Conservation (phyloP, 495 filamentous ascomycete genomes). For the Eremomyces bilateralis region DNA sequence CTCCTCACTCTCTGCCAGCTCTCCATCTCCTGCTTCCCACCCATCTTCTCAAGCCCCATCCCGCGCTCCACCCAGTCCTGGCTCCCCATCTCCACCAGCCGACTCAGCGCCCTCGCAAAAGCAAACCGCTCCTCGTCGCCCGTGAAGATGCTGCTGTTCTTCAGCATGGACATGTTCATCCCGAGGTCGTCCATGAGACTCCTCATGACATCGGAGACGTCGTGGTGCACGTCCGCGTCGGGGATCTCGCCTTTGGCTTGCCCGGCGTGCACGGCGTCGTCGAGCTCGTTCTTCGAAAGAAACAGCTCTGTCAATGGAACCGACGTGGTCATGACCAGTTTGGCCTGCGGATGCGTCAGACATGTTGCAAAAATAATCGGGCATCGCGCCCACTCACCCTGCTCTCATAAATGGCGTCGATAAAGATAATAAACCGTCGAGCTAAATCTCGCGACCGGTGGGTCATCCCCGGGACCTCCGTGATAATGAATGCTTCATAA, state of each 20-base stretch:
- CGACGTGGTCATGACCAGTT: constrained; percentile 76
- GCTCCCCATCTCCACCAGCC: constrained; percentile 82
- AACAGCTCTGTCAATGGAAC: constrained; percentile 73
- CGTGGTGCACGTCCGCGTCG: constrained; percentile 27
- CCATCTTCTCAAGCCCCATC: constrained; percentile 27
- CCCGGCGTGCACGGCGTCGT: constrained; percentile 25
- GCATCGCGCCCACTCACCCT: constrained; percentile 21
- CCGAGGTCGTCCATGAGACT: constrained; percentile 88
- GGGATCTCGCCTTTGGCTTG: constrained; percentile 15
- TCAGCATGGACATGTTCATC: constrained; percentile 63
- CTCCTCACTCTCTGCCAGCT: constrained; percentile 21
- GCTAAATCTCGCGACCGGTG: constrained; percentile 71
- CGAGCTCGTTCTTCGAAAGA: constrained; percentile 58
- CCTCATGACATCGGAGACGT: constrained; percentile 62
- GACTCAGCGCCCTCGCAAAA: constrained; percentile 69
- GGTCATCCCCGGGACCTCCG: constrained; percentile 81
- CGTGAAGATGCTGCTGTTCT: constrained; percentile 70
- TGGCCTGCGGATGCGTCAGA: constrained; percentile 37
- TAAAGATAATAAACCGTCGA: constrained; percentile 85
- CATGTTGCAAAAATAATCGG: constrained; percentile 1
- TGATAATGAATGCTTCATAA: constrained; percentile 82
- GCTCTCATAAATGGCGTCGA: constrained; percentile 82
- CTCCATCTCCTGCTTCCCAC: constrained; percentile 20
- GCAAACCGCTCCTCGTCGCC: constrained; percentile 95
- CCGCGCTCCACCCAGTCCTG: constrained; percentile 87